Base-by-base conservation (phyloP, 345 rosid species). In the Boechera divaricarpa region DNA sequence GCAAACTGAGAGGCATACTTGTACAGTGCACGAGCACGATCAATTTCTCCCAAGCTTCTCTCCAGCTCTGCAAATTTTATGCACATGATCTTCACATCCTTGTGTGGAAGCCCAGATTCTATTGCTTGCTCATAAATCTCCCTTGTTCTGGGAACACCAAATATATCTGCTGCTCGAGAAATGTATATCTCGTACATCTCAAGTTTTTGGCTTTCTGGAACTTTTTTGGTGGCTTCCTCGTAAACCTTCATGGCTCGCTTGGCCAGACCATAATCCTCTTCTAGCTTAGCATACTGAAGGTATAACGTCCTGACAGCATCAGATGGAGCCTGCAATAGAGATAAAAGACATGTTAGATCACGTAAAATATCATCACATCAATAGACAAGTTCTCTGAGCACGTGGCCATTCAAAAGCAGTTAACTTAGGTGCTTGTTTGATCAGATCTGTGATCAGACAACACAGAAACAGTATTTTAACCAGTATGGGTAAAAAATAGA, bases 201-300 rank as follows among this genome's bases (percentile, higher is more conserved):
- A 70, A 95, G 84, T 77, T 86, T 91, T 84, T 92, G 98, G 8
- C 70, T 80, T 81, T 89, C 85, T 10, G 99, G 98, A 72, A 95
- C 96, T 13, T 91, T 92, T 69, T 92, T 92, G 21, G 97, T 87
- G 47, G 99, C 98, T 77, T 90, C 91, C 82, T 91, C 93, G 65
- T 95, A 95, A 47, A 95, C 96, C 76, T 88, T 91, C 98, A 95
- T 95, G 13, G 98, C 99, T 77, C 97, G 86, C 82, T 95, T 95
- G 47, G 98, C 98, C 54, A 95, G 81, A 73, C 99, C 99, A 72
- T 84, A 90, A 69, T 95, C 99, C 77, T 92, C 98, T 78, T 95
- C 99, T 57, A 95, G 83, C 84, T 95, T 95, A 28, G 99, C 99
- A 80, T 91, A 95, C 76, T 92, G 97, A 78, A 95, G 99, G 80